Percentiles rank a stretch among this genome's conserved stretches.
phyloP scores from a whole-genome alignment of 2,329 filamentous ascomycete genomes.

The Arthrobotrys pseudoclavata region DNA sequence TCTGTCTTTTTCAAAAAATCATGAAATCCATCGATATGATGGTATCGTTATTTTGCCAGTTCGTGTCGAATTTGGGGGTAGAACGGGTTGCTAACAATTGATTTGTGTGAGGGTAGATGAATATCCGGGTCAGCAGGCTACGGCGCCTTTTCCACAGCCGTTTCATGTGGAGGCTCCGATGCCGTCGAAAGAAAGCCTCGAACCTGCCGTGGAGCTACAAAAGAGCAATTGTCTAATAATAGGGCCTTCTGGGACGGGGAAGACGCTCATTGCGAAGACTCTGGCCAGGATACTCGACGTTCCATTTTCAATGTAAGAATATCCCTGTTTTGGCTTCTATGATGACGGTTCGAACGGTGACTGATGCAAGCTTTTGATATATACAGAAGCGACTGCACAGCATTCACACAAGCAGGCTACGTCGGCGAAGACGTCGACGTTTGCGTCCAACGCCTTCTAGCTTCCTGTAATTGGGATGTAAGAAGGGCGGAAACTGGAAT shows the following conservation, averaged over 20 bases:
- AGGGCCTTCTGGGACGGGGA: conserved; percentile 93
- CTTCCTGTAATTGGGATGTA: conserved; percentile 79
- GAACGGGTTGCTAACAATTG: not conserved
- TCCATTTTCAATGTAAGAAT: conserved; percentile 69
- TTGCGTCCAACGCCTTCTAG: conserved; percentile 89
- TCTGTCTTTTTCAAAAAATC: not conserved
- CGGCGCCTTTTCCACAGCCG: conserved; percentile 66
- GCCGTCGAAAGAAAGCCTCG: conserved; percentile 62
- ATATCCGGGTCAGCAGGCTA: conserved; percentile 73
- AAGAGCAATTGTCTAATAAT: conserved; percentile 95
- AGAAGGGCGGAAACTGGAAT: conserved; percentile 78
- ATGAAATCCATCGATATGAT: not conserved
- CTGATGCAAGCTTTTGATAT: not conserved
- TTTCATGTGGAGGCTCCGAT: conserved; percentile 64
- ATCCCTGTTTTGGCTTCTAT: not conserved
- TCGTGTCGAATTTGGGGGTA: too few relatives aligned
- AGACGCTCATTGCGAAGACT: conserved; percentile 93
- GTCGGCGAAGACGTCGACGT: conserved; percentile 98
- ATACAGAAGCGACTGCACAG: conserved; percentile 79
- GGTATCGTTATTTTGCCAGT: not conserved
- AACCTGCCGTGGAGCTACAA: conserved; percentile 71
- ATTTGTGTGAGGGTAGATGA: conserved; percentile 69
- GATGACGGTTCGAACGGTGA: not conserved
- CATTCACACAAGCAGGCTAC: conserved; percentile 95
- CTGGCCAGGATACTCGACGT: conserved; percentile 93